Conservation (phyloP, 805 yeast genomes). For the Lipomyces sp. region DNA sequence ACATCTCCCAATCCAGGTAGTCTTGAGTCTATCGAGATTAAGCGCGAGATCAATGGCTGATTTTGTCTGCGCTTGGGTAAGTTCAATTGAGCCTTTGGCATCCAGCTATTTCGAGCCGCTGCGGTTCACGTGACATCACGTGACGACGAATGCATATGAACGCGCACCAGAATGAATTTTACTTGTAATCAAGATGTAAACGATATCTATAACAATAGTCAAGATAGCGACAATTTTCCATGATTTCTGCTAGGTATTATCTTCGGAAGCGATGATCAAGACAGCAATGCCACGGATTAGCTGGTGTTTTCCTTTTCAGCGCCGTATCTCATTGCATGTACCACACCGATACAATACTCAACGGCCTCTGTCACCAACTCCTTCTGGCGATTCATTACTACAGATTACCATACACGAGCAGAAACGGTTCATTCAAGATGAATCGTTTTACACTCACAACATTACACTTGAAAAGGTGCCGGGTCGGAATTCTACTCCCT, state of each 20-base stretch:
- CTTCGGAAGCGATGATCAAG: neutral
- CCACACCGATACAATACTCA: neutral
- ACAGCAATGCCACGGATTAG: neutral
- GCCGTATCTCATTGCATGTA: neutral
- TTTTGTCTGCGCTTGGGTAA: too few relatives aligned
- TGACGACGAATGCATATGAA: too few relatives aligned
- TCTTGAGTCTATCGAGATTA: too few relatives aligned
- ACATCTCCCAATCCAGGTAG: too few relatives aligned
- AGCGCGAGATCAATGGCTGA: too few relatives aligned
- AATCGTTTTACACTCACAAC: slow-evolving; percentile 12
- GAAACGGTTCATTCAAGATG: slow-evolving; percentile 1
- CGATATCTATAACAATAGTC: neutral
- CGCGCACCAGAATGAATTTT: too few relatives aligned
- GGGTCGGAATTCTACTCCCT: slow-evolving; percentile 6
- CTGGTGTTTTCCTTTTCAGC: neutral
- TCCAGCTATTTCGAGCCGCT: too few relatives aligned
- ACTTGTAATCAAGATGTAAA: too few relatives aligned
- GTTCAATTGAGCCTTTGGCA: too few relatives aligned
- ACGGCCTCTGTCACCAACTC: neutral
- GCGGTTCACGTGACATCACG: too few relatives aligned
- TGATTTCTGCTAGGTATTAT: neutral
- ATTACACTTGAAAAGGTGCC: slow-evolving; percentile 11
- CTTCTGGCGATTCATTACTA: neutral
- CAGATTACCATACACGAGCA: neutral
- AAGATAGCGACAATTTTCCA: neutral